These are phyloP conservation scores for Platanus orientalis DNA, from an alignment of 164 flowering plant species.

Conservation along the genomic window DNA sequence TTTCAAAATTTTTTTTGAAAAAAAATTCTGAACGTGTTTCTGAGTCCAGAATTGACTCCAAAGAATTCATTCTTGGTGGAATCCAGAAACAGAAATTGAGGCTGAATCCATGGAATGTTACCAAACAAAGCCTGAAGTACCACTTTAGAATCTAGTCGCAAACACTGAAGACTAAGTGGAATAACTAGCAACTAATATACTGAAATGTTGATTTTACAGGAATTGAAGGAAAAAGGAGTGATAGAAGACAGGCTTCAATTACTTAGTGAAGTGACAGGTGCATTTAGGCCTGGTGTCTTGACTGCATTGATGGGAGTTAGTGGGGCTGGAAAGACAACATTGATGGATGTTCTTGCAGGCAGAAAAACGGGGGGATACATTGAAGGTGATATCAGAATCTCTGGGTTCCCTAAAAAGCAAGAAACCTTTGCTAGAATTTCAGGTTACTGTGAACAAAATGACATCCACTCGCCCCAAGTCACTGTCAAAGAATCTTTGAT, in stretches of 20 bases:
- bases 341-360: conserved; percentile 83
- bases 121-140: no score
- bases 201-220: conserved; percentile 14
- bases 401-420: conserved; percentile 86
- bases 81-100: no score
- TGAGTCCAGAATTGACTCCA: no score
- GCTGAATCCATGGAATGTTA: no score
- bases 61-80: no score
- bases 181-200: no score
- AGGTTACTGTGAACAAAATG: conserved; percentile 39
- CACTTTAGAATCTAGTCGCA: no score
- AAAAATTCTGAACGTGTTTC: no score
- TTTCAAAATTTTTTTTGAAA: no score
- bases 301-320: conserved; percentile 64
- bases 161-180: no score
- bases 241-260: conserved; percentile 34
- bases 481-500: conserved; percentile 69
- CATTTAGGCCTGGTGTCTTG: conserved; percentile 39
- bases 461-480: conserved; percentile 40
- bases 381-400: conserved; percentile 90
- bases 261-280: conserved; percentile 34
- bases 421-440: conserved; percentile 98
- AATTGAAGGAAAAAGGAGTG: conserved; percentile 38
- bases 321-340: conserved; percentile 83
- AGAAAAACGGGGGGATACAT: conserved; percentile 47